Evolutionary conservation across 345 rosid species (phyloP), one percentile per base, ranked within the genome.

Genomic region (Citrus reticulata): DNA sequence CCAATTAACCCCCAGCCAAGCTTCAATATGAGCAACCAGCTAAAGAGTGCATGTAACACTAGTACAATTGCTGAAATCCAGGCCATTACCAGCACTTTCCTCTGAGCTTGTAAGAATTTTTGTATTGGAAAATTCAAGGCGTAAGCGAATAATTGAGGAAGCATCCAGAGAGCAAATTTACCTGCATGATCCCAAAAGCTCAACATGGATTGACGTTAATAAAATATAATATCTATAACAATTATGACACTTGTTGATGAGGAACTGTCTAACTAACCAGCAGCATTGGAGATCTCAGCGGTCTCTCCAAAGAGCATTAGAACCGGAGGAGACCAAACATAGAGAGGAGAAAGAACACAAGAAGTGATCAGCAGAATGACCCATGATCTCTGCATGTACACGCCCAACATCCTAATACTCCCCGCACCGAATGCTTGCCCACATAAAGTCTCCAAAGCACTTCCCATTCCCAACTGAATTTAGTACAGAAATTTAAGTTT

Each of bases 341-440:
- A 95, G 39, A 89, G 10, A 0, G 98, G 98, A 68, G 91, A 88
- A 74, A 92, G 55, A 35, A 73, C 55, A 37, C 90, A 89, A 46
- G 97, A 96, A 17, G 99, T 90, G 16, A 84, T 82, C 63, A 93
- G 54, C 79, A 92, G 77, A 86, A 93, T 95, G 81, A 93, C 79
- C 99, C 98, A 95, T 7, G 99, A 93, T 86, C 98, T 90, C 74
- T 95, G 99, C 99, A 95, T 95, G 70, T 93, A 93, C 65, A 92
- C 81, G 8, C 98, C 98, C 70, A 93, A 77, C 99, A 95, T 91
- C 82, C 93, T 84, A 20, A 82, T 30, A 85, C 86, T 75, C 55
- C 97, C 98, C 0, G 98, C 98, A 35, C 99, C 99, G 63, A 73
- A 91, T 20, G 99, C 98, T 89, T 95, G 99, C 63, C 98, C 98